These are phyloP conservation scores for Pestalotiopsis sp. DNA, from an alignment of 2,329 filamentous ascomycete genomes.

Conservation along the genomic window DNA sequence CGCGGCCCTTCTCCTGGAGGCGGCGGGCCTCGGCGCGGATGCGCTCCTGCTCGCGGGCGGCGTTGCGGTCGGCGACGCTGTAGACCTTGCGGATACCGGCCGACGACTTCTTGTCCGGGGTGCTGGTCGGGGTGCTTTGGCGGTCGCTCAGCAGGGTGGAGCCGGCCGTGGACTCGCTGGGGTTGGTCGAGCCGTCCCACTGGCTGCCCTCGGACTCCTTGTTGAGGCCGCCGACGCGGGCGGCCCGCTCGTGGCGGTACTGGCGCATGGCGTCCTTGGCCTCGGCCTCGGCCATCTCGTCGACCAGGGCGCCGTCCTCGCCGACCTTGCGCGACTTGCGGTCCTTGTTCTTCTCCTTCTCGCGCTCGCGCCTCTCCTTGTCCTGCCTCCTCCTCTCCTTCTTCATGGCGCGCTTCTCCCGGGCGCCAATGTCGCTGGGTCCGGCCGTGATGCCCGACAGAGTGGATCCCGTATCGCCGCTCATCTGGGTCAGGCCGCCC, in stretches of 20 bases:
- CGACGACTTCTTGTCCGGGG: slow-evolving; percentile 41
- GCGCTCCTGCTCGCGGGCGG: slow-evolving; percentile 51
- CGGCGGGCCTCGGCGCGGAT: slow-evolving; percentile 56
- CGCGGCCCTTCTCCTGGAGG: slow-evolving; percentile 54
- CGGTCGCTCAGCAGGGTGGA: slow-evolving; percentile 61
- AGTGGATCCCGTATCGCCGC: slow-evolving; percentile 45
- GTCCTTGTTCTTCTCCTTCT: slow-evolving; percentile 43
- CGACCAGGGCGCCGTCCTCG: slow-evolving; percentile 62
- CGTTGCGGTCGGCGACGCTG: slow-evolving; percentile 57
- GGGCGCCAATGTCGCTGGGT: slow-evolving; percentile 54
- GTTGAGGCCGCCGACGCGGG: slow-evolving; percentile 87
- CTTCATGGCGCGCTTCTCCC: slow-evolving; percentile 53
- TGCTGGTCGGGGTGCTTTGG: slow-evolving; percentile 57
- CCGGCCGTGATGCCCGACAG: slow-evolving; percentile 59
- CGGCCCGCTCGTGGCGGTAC: slow-evolving; percentile 85
- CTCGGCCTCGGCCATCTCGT: slow-evolving; percentile 62
- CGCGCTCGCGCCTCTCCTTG: slow-evolving; percentile 33
- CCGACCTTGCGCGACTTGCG: slow-evolving; percentile 42
- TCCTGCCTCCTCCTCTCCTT: slow-evolving; percentile 53
- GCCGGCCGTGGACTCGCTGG: slow-evolving; percentile 62
- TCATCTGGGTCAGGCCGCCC: slow-evolving; percentile 31
- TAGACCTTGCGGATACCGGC: slow-evolving; percentile 62
- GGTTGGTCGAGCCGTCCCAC: slow-evolving; percentile 74
- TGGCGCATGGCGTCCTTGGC: slow-evolving; percentile 71
- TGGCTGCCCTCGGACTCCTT: slow-evolving; percentile 73